Conservation (phyloP, 805 yeast species). For the Barnettozyma wickerhamii region DNA sequence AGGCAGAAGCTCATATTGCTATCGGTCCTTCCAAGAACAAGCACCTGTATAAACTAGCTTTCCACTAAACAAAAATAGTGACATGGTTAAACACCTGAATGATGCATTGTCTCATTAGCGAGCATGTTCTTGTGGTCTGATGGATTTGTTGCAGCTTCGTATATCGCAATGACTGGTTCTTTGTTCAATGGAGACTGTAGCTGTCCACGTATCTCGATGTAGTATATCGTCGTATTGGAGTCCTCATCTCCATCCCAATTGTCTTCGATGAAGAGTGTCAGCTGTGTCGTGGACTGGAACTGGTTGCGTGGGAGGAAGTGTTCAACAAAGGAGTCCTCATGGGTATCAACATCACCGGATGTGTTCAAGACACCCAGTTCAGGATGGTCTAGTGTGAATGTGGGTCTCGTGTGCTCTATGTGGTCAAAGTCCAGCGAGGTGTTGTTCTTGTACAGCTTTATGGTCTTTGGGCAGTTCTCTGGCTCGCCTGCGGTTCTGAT, state of each 20-base stretch:
- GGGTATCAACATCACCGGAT: constrained; percentile 25
- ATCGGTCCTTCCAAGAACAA: constrained; percentile 8
- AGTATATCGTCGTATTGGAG: constrained; percentile 54
- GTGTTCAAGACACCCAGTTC: constrained; percentile 54
- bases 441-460: constrained; percentile 71
- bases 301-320: constrained; percentile 72
- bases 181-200: constrained; percentile 43
- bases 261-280: constrained; percentile 65
- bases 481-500: constrained; percentile 58
- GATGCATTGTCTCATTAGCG: constrained; percentile 17
- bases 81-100: constrained; percentile 12
- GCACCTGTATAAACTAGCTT: constrained; percentile 13
- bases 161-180: constrained; percentile 72
- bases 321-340: constrained; percentile 59
- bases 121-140: constrained; percentile 62
- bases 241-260: constrained; percentile 63
- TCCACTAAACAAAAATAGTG: no score
- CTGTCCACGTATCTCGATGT: constrained; percentile 79
- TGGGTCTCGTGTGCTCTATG: constrained; percentile 43
- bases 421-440: constrained; percentile 69
- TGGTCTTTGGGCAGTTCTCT: constrained; percentile 60
- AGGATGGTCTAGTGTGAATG: constrained; percentile 59
- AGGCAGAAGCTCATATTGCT: constrained; percentile 12
- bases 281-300: constrained; percentile 63
- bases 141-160: constrained; percentile 92